Evolutionary conservation across 1,139 yeast genomes (phyloP), one percentile per base, ranked within the genome.

Genomic region (Nakaseomyces kungkrabaensis): DNA sequence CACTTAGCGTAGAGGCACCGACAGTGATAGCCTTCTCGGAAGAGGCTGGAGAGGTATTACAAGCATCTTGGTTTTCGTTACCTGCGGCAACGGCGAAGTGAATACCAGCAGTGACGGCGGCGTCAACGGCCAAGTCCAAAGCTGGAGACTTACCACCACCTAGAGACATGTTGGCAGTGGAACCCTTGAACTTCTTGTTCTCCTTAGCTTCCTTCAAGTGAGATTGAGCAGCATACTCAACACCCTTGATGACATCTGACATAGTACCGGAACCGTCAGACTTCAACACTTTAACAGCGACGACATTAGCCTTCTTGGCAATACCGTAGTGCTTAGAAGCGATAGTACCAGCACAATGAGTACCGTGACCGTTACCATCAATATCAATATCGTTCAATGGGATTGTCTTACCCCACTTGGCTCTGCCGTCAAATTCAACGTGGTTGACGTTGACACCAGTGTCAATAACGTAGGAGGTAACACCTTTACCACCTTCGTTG

Each of bases 301-400:
- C 87, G 52, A 85, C 70, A 13, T 81, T 72, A 42, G 85, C 89
- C 54, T 79, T 76, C 69, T 85, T 85, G 55, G 94, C 86, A 54
- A 85, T 85, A 72, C 95, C 95, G 62, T 82, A 85, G 53, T 77
- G 72, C 55, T 75, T 73, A 25, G 92, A 82, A 37, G 82, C 94
- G 63, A 85, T 82, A 48, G 88, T 82, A 70, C 94, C 95, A 27
- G 94, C 90, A 75, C 90, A 84, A 66, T 85, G 95, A 51, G 94
- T 84, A 55, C 76, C 76, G 72, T 92, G 98, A 50, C 97, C 98
- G 67, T 90, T 90, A 50, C 95, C 95, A 68, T 92, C 97, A 48
- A 72, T 67, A 63, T 90, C 96, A 47, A 74, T 76, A 65, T 90
- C 96, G 59, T 88, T 92, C 45, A 70, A 65, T 50, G 97, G 96